Evolutionary conservation across 768 basidiomycete species (phyloP), one percentile per base, ranked within the genome.

Genomic region (Rhodotorula kratochvilovae): DNA sequence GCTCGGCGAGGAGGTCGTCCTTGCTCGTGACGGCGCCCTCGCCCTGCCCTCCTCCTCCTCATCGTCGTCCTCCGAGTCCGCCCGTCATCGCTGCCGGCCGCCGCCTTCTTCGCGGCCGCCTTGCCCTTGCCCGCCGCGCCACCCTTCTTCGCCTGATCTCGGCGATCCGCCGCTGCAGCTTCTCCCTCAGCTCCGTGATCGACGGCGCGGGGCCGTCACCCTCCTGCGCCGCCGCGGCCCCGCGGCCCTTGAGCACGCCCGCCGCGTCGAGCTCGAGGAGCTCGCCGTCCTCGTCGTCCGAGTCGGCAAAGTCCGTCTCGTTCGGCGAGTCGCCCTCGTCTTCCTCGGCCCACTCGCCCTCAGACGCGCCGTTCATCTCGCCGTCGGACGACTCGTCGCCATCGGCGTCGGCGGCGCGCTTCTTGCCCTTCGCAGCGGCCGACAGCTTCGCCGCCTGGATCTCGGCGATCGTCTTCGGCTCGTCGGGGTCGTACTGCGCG

Each of bases 401-500:
- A 15, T 10, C 35, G 16, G 53, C 39, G 45, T 67, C 66, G 7
- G 71, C 69, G 50, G 66, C 58, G 35, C 65, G 65, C 45, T 66
- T 70, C 69, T 76, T 76, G 58, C 63, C 71, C 76, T 83, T 84
- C 29, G 54, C 61, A 21, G 66, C 68, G 25, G 72, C 74, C 5
- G 54, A 56, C 33, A 66, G 56, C 72, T 78, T 53, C 46, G 75
- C 77, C 63, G 70, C 70, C 64, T 78, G 83, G 56, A 82, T 78
- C 68, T 96, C 91, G 36, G 91, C 79, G 56, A 87, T 81, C 19
- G 86, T 86, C 77, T 90, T 91, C 78, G 93, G 85, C 81, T 95
- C 93, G 12, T 87, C 88, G 2, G 95, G 95, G 80, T 98, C 92
- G 76, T 96, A 89, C 93, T 98, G 73, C 35, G 55, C 10, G 29